Evolutionary conservation across 1,139 yeast species (phyloP).

Genomic region (Debaryomyces coudertii): DNA sequence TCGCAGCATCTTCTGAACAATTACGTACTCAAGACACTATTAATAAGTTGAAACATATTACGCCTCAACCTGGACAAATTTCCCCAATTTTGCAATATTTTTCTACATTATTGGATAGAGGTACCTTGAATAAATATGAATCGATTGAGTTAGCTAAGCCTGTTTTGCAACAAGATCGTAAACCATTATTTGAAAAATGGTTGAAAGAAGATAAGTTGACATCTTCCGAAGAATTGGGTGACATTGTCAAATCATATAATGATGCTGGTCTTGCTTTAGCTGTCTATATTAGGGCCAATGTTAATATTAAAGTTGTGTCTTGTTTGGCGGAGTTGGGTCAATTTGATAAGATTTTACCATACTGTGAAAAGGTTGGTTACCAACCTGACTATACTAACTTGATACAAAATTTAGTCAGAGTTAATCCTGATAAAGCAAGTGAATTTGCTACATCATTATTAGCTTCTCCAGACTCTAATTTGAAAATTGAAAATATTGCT

Average conservation of each 20-base stretch:
- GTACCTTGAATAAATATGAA: slow-evolving; percentile 90
- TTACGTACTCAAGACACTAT: slow-evolving; percentile 95
- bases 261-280: slow-evolving; percentile 88
- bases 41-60: slow-evolving; percentile 86
- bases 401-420: slow-evolving; percentile 87
- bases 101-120: slow-evolving; percentile 89
- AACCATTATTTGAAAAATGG: slow-evolving; percentile 94
- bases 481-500: slow-evolving; percentile 84
- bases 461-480: slow-evolving; percentile 59
- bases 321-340: slow-evolving; percentile 95
- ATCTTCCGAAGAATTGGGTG: slow-evolving; percentile 95
- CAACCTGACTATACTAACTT: slow-evolving; percentile 89
- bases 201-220: slow-evolving; percentile 92
- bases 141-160: slow-evolving; percentile 95
- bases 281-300: slow-evolving; percentile 83
- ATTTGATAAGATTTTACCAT: slow-evolving; percentile 93
- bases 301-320: slow-evolving; percentile 88
- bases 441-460: slow-evolving; percentile 92
- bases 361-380: slow-evolving; percentile 86
- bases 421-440: slow-evolving; percentile 96
- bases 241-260: slow-evolving; percentile 79
- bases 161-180: slow-evolving; percentile 92
- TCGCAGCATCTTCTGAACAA: slow-evolving; percentile 94
- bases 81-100: slow-evolving; percentile 94
- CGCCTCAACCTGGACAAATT: slow-evolving; percentile 94